phyloP scores from a whole-genome alignment of 352 stramenopile species.

The Peronospora destructor region DNA sequence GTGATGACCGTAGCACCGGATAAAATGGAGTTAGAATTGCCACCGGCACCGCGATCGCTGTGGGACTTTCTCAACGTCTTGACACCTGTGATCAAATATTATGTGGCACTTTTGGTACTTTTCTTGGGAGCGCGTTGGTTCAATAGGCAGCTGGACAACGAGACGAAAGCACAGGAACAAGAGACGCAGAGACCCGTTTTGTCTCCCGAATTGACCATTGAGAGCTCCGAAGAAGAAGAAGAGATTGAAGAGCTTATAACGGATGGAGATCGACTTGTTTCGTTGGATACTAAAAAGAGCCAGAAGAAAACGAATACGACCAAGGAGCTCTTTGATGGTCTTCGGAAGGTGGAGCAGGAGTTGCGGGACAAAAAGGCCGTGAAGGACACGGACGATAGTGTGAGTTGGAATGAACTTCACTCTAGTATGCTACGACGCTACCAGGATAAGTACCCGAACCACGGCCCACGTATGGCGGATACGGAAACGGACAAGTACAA shows the following conservation, averaged over 20 bases:
- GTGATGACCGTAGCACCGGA: neutral
- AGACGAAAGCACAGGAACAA: constrained; percentile 37
- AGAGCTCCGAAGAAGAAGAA: constrained; percentile 48
- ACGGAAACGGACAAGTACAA: constrained; percentile 63
- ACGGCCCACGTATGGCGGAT: constrained; percentile 42
- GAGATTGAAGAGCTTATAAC: constrained; percentile 72
- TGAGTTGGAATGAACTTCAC: constrained; percentile 82
- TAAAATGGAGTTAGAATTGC: constrained; percentile 16
- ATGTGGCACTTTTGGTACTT: constrained; percentile 48
- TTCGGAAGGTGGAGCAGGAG: constrained; percentile 70
- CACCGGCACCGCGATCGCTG: constrained; percentile 35
- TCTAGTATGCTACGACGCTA: constrained; percentile 61
- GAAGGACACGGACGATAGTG: constrained; percentile 34
- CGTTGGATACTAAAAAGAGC: constrained; percentile 16
- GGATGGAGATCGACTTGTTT: constrained; percentile 44
- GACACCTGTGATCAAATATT: constrained; percentile 73
- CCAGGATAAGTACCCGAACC: constrained; percentile 70
- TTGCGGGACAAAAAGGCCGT: constrained; percentile 45
- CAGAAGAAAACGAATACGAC: constrained; percentile 29
- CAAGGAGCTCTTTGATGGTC: constrained; percentile 68
- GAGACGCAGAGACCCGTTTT: constrained; percentile 36
- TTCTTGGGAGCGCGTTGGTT: constrained; percentile 55
- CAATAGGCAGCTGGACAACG: constrained; percentile 50
- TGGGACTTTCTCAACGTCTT: constrained; percentile 49
- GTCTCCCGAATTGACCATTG: constrained; percentile 41